Percentiles rank a stretch among this genome's conserved stretches.
Evolutionary conservation across 2,329 filamentous ascomycete species (phyloP).

Genomic region (Apiospora marii): DNA sequence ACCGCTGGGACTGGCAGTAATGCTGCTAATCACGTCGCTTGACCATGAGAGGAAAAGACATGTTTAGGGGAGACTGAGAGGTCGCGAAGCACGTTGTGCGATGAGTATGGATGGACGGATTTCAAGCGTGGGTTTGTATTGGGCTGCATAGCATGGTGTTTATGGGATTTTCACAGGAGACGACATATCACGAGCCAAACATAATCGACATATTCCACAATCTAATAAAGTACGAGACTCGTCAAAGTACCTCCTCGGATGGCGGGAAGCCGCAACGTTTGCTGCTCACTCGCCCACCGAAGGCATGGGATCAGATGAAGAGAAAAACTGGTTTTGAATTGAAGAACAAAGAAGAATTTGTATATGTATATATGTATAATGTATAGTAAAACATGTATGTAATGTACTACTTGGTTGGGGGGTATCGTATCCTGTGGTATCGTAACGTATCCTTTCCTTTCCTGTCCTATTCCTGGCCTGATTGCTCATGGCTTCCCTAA

Average conservation of each 20-base stretch:
- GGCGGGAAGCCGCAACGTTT: too few relatives aligned
- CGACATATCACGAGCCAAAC: neutral
- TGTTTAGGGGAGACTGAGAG: neutral
- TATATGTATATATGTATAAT: neutral
- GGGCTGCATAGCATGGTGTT: slow-evolving; percentile 17
- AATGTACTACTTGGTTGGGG: slow-evolving; percentile 3
- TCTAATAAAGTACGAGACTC: neutral
- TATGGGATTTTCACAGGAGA: neutral
- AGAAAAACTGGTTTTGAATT: neutral
- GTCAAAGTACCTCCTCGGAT: neutral
- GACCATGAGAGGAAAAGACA: neutral
- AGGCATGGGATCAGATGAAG: neutral
- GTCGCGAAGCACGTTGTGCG: neutral
- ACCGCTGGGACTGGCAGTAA: too few relatives aligned
- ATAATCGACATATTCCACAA: neutral
- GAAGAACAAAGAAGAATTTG: neutral
- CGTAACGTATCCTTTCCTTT: neutral
- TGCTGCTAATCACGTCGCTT: too few relatives aligned
- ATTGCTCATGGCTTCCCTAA: neutral
- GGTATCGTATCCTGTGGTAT: slow-evolving; percentile 13
- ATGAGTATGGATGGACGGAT: neutral
- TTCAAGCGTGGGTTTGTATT: neutral
- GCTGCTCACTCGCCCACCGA: too few relatives aligned
- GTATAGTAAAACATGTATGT: slow-evolving; percentile 3
- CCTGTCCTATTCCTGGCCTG: neutral